Base-by-base conservation (phyloP, 192 early-diverging fungal species). In the Coemansia furcata region DNA sequence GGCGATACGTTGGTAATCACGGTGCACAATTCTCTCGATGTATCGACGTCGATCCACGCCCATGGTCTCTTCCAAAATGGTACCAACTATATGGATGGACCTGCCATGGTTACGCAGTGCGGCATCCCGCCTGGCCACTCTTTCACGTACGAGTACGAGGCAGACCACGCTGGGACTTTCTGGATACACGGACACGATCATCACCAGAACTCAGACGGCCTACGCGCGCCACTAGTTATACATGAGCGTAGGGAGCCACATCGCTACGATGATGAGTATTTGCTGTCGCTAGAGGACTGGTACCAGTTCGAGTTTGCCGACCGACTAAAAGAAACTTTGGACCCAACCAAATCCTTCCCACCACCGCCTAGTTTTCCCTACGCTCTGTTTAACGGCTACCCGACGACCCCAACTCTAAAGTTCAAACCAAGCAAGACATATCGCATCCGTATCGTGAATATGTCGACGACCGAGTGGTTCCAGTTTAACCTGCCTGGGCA, bases 21-120 rank as follows among this genome's bases (percentile, higher is more conserved):
- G 6, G 75, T 82, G 36, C 60, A 68, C 52, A 88, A 90, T 70
- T 73, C 75, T 15, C 65, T 90, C 26, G 78, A 86, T n/a, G 42
- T 44, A 15, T 44, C 42, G 42, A 89, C 90, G 19, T 71, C 85
- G 6, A 60, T 94, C 57, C 93, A 91, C 76, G 71, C 84, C 2
- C 94, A 95, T 67, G 94, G 94, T 1, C 54, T 94, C 12, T 92
- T 89, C 73, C 91, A 92, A 62, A 89, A 85, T 61, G 88, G 87
- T 33, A 86, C 87, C 19, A 73, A 57, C 62, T 86, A 85, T 66
- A 76, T 86, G 52, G 93, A 93, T 72, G 91, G 93, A 8, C 78
- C 89, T 0, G 71, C 81, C 30, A 85, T 84, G 67, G 78, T 88
- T 50, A 88, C 88, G 11, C 87, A 93, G 72, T 93, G 93, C 69